Evolutionary conservation across 768 basidiomycete genomes (phyloP), one percentile per base, ranked within the genome.

Genomic region (Naematelia encephala): DNA sequence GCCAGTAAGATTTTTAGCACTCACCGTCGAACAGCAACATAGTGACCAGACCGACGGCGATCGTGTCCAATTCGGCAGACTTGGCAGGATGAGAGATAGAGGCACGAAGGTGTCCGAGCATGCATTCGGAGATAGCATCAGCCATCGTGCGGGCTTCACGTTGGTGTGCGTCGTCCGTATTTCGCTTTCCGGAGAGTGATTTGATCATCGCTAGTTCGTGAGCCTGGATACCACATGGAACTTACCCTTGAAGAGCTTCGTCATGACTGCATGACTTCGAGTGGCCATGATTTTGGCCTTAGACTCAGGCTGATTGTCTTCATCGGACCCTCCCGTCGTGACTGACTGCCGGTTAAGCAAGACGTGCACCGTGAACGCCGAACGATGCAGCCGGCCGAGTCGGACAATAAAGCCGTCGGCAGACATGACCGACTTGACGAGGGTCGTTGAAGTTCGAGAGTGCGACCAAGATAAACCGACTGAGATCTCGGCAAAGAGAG

Each of bases 161-260:
- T 76, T 84, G 87, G 72, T 93, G 91, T 14, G 81, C 67, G 2
- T 82, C 60, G 67, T 94, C 91, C 10, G 85, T 83, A 69, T 85
- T 89, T 19, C 91, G 84, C 59, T 90, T 82, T 70, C 90, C 85
- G 27, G 76, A 64, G 77, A 93, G 88, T 76, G 93, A 82, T 78
- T 91, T 90, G 60, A 90, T 86, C 68, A 90, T 84, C 13, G 91
- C 90, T 92, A 29, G 5, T 44, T n/a, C 12, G 46, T 59, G 21
- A 64, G 52, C 27, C 25, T 12, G 21, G 14, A 12, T 16, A n/a
- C 13, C 21, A 14, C 22, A 25, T 50, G n/a, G 3, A 5, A 73
- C 80, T 58, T 76, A 90, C 91, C 85, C 82, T 90, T 90, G 78
- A 91, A 90, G 77, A 96, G 88, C 0, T 91, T 88, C 1, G 85